Conservation (phyloP, 345 rosid genomes). For the Clausena lansium region DNA sequence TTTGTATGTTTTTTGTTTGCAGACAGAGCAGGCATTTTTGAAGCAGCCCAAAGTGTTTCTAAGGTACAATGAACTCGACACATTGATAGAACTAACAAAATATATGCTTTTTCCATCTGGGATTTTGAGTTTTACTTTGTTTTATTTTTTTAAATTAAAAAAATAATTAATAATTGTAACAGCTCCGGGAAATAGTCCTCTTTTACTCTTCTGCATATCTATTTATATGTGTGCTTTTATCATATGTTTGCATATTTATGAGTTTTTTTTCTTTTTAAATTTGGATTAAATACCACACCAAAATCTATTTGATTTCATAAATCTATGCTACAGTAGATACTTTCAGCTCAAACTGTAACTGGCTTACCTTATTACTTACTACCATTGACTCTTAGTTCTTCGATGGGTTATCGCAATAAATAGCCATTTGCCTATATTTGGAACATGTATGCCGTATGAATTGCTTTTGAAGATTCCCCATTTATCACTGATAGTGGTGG, state of each 20-base stretch:
- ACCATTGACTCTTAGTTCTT: neutral
- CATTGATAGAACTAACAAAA: neutral
- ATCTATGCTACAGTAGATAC: neutral
- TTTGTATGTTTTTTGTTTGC: neutral
- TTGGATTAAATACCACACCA: neutral
- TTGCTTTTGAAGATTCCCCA: too few relatives aligned
- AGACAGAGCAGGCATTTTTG: conserved; percentile 83
- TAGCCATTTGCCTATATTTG: neutral
- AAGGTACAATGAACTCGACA: conserved; percentile 24
- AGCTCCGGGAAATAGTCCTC: conserved; percentile 85
- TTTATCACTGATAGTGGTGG: neutral
- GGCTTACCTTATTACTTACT: neutral
- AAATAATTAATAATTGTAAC: neutral
- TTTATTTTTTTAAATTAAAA: neutral
- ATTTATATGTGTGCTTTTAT: neutral
- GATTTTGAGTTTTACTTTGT: neutral
- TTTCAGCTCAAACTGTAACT: too few relatives aligned
- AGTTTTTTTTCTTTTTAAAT: neutral
- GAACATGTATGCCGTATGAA: neutral
- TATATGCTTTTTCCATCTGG: neutral
- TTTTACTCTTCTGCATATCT: neutral
- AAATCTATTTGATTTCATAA: neutral
- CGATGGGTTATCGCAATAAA: neutral
- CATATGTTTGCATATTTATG: neutral
- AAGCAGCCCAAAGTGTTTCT: conserved; percentile 83